Evolutionary conservation across 140 eudicot genomes (phyloP), one percentile per base, ranked within the genome.

Genomic region (Bidens hawaiensis): DNA sequence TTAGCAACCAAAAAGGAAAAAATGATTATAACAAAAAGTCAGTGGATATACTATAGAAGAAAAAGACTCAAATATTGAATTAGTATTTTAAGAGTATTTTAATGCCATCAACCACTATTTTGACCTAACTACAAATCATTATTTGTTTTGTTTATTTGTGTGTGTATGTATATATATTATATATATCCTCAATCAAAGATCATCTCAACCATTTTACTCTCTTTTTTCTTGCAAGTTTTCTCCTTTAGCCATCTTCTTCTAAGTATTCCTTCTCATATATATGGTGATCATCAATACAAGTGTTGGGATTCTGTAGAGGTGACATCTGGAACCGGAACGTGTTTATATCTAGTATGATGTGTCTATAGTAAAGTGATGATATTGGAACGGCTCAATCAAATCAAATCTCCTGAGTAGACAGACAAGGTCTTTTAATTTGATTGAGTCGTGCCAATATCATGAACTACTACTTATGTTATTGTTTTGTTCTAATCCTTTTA

Each of bases 401-500:
- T 68, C 75, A 83, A 80, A 76, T 76, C 73, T 65, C 74, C 84
- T 74, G 61, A 47, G 51, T 47, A 34, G 38, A 21, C 5, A 34
- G 59, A 2, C 25, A 76, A 75, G 89, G 85, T 76, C 45, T 54
- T 80, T 83, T 83, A 71, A 56, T 80, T 62, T 84, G 91, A 82
- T 82, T 82, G 88, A 82, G 88, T 81, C 88, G 88, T 82, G 88
- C 88, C 88, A 82, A 82, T 82, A 82, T 82, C 88, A 74, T 67
- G 51, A 38, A 74, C 79, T 60, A 51, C 63, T 40, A 8, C 24
- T 61, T 16, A 27, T n/a, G 34, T 43, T 30, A 24, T 60, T 15
- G 62, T 16, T 54, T 51, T 27, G n/a, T n/a, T n/a, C n/a, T 14
- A 48, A 18, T 11, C 47, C 46, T 50, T 38, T 61, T 9, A 28